These are phyloP conservation scores for Penicillium sp. DNA, from an alignment of 2,329 filamentous ascomycete species.

Conservation along the genomic window DNA sequence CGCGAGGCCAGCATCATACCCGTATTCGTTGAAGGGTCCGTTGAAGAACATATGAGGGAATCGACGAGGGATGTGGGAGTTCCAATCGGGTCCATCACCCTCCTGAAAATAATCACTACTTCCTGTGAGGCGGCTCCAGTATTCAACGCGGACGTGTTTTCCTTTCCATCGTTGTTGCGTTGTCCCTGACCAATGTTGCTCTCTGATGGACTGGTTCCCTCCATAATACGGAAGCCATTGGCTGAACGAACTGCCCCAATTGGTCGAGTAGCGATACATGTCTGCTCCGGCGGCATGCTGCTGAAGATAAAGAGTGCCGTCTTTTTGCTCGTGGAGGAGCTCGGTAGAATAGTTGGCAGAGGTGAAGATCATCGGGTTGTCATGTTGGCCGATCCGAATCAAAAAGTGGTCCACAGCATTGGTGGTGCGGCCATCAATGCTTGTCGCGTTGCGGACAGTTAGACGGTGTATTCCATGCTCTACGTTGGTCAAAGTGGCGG, in stretches of 20 bases:
- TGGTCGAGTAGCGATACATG: constrained; percentile 63
- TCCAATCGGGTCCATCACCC: constrained; percentile 51
- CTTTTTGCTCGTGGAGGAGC: constrained; percentile 51
- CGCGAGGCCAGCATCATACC: constrained; percentile 61
- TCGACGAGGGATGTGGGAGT: constrained; percentile 45
- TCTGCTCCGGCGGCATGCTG: constrained; percentile 65
- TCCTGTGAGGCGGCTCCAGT: constrained; percentile 61
- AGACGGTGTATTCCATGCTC: constrained; percentile 63
- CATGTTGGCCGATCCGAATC: constrained; percentile 58
- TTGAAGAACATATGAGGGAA: constrained; percentile 66
- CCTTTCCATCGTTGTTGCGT: constrained; percentile 61
- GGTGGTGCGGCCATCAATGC: constrained; percentile 48
- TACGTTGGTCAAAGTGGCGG: constrained; percentile 56
- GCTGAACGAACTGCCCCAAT: constrained; percentile 63
- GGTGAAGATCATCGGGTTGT: constrained; percentile 64
- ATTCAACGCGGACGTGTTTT: constrained; percentile 65
- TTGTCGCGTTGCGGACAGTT: constrained; percentile 58
- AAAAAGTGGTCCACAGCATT: constrained; percentile 62
- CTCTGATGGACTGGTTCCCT: constrained; percentile 51
- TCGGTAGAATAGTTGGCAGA: constrained; percentile 60
- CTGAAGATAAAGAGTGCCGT: constrained; percentile 52
- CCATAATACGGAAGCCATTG: constrained; percentile 60
- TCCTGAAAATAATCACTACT: constrained; percentile 64
- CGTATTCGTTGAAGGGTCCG: constrained; percentile 65
- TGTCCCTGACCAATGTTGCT: constrained; percentile 61